Conservation (phyloP, 225 moss, liverwort and hornwort species). For the Ulota crispa region DNA sequence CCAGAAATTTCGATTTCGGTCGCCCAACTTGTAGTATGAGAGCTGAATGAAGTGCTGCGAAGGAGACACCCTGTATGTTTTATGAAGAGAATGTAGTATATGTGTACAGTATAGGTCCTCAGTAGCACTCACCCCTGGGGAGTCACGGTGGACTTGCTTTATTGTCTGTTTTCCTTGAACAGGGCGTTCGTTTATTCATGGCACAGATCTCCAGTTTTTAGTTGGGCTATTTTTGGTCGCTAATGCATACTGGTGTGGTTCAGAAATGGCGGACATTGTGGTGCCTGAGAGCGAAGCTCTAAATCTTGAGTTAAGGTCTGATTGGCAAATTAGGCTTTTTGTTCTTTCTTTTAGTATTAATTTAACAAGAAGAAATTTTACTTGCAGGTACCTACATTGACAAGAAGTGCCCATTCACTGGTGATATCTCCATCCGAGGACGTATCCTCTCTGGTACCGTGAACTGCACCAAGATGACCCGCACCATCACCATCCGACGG, state of each 20-base stretch:
- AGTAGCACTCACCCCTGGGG: too few species aligned
- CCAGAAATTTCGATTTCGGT: not conserved
- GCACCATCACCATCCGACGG: slow-evolving; percentile 58
- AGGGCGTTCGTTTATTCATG: too few species aligned
- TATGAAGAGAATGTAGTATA: not conserved
- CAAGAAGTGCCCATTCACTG: slow-evolving; percentile 66
- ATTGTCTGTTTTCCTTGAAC: not conserved
- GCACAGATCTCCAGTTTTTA: not conserved
- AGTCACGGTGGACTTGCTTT: not conserved
- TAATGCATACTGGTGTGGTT: not conserved
- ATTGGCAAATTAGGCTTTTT: too few species aligned
- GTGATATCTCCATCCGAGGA: slow-evolving; percentile 57
- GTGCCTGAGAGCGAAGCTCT: too few species aligned
- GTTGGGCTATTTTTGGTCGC: not conserved
- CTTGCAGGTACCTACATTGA: slow-evolving; percentile 57
- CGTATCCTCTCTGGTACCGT: slow-evolving; percentile 57
- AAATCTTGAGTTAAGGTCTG: not conserved
- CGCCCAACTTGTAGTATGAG: too few species aligned
- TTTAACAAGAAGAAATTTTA: not conserved
- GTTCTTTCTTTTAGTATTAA: not conserved
- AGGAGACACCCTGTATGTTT: not conserved
- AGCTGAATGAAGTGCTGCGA: not conserved
- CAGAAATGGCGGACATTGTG: not conserved
- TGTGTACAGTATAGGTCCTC: too few species aligned
- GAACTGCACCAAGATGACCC: slow-evolving; percentile 64